Percentiles rank a stretch among this genome's conserved stretches.
phyloP scores from a whole-genome alignment of 139 green algal species.

The Monoraphidium neglectum region DNA sequence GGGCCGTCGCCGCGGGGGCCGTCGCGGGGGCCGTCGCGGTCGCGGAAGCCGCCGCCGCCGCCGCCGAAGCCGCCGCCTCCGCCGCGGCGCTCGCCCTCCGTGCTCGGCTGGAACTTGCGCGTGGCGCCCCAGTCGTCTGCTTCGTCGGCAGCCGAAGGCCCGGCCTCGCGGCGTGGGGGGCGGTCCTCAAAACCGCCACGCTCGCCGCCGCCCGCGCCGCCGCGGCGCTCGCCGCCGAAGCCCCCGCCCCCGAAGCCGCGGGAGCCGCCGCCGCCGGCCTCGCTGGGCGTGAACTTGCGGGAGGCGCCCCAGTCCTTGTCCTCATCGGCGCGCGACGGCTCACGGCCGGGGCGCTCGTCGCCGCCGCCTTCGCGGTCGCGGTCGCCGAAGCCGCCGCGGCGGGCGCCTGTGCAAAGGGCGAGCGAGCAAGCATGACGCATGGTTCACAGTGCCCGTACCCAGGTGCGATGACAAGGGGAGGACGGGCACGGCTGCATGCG shows the following conservation, averaged over 20 bases:
- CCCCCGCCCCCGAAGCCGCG: slow-evolving; percentile 30
- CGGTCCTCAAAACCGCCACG: slow-evolving; percentile 43
- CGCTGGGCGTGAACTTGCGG: slow-evolving; percentile 65
- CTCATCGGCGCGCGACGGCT: slow-evolving; percentile 77
- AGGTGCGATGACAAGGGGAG: no score
- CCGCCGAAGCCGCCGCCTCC: slow-evolving; percentile 8
- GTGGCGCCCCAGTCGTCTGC: slow-evolving; percentile 73
- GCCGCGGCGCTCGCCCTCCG: slow-evolving; percentile 6
- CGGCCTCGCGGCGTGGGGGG: slow-evolving; percentile 34
- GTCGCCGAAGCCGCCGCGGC: slow-evolving; percentile 18
- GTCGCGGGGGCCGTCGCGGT: slow-evolving; percentile 38
- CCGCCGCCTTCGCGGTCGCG: slow-evolving; percentile 25
- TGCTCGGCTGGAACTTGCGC: slow-evolving; percentile 59
- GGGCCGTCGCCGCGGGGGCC: background rate
- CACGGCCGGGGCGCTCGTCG: slow-evolving; percentile 36
- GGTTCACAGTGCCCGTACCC: no score
- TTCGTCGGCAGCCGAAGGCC: slow-evolving; percentile 67
- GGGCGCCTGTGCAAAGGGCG: slow-evolving; percentile 17
- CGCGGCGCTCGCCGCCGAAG: slow-evolving; percentile 32
- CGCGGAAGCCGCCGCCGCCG: slow-evolving; percentile 37
- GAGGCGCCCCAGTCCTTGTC: slow-evolving; percentile 74
- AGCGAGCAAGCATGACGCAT: no score
- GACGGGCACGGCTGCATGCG: no score
- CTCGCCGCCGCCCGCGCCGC: slow-evolving; percentile 26
- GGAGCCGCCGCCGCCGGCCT: slow-evolving; percentile 33